Evolutionary conservation across 345 rosid genomes (phyloP), one percentile per base, ranked within the genome.

Genomic region (Linum trigynum): DNA sequence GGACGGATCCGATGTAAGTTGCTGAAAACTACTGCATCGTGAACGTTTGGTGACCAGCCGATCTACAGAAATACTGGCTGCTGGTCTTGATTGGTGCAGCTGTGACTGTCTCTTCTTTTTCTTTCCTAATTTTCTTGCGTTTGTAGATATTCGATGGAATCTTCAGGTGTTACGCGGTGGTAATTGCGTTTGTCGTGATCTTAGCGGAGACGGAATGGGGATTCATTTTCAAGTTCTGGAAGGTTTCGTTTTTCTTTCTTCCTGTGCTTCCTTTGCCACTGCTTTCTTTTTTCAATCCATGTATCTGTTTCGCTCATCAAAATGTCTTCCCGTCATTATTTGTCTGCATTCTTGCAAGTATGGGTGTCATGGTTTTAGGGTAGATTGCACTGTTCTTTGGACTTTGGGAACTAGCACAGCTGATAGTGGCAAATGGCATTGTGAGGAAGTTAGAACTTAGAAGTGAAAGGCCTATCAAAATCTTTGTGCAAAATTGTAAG

Each of bases 191-290:
- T 55, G 74, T 91, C 45, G 95, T 85, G 65, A 87, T 85, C 65
- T 59, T 94, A 0, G 97, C 81, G 0, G 99, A 94, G 84, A 90
- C 99, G 0, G 99, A 94, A 64, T 94, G 99, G 99, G 80, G 76
- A 16, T 87, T 86, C 65, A 77, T 92, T 39, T 55, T 72, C 66
- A 85, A 81, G 75, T 89, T 85, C 59, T 89, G 81, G 64, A 85
- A 85, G 96, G 98, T 88, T 12, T 65, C 12, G 38, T 16, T 62
- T 38, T 39, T 38, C 5, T 39, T 56, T 56, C 35, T 32, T 1
- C 32, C 15, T 10, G 5, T 12, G 59, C 35, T 56, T 56, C 5
- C 32, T 23, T 58, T 2, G 16, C 16, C 11, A 23, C 35, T n/a
- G 42, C 5, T 55, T 48, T 7, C 4, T 1, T 16, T 39, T 65